Conservation (phyloP, 495 filamentous ascomycete species). For the Aspergillus sclerotioniger region DNA sequence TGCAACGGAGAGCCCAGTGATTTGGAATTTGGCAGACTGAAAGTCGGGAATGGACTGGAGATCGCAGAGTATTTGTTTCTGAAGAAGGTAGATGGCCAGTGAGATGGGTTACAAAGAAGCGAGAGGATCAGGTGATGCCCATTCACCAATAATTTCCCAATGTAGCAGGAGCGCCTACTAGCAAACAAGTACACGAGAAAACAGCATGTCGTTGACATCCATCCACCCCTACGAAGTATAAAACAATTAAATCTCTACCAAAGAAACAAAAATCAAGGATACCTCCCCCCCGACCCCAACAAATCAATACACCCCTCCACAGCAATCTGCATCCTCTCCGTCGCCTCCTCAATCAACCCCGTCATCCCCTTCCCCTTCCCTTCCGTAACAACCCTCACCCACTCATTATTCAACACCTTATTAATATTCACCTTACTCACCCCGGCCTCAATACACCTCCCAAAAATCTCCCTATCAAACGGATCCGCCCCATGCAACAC, state of each 20-base stretch:
- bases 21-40: no score
- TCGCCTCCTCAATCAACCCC: constrained; percentile 68
- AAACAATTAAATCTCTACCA: not conserved
- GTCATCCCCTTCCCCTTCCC: constrained; percentile 60
- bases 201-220: no score
- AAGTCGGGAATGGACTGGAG: no score
- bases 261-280: constrained; percentile 21
- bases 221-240: not conserved
- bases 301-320: constrained; percentile 74
- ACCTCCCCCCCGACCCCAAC: constrained; percentile 64
- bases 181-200: no score
- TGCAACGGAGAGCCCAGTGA: no score
- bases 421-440: constrained; percentile 83
- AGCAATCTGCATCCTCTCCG: constrained; percentile 68
- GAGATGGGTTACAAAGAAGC: no score
- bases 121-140: no score
- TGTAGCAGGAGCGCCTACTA: no score
- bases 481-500: constrained; percentile 80
- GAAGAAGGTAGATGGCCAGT: no score
- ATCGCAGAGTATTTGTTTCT: no score
- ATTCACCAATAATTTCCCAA: no score
- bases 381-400: constrained; percentile 52
- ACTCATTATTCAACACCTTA: constrained; percentile 74
- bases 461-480: constrained; percentile 66
- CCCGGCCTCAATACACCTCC: constrained; percentile 65